phyloP scores from a whole-genome alignment of 805 yeast species.

The Wickerhamiella azyma region DNA sequence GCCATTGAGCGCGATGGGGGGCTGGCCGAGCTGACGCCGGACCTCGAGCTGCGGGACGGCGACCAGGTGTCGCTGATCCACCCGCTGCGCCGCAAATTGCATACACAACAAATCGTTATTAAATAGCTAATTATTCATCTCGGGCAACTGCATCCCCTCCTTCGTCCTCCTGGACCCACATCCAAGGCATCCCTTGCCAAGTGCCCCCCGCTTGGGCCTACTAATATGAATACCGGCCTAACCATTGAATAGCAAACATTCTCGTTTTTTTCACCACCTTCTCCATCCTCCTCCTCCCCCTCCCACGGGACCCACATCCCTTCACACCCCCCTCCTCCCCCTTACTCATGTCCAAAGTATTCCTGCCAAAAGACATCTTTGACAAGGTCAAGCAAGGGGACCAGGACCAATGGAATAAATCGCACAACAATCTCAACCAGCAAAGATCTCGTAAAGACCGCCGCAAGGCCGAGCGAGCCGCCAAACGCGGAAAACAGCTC shows the following conservation, averaged over 20 bases:
- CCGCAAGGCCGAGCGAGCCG: slow-evolving; percentile 4
- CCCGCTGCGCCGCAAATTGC: slow-evolving; percentile 15
- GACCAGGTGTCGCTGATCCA: not conserved
- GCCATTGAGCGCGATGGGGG: slow-evolving; percentile 33
- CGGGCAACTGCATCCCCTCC: too few relatives aligned
- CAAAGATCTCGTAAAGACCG: slow-evolving; percentile 14
- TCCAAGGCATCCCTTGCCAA: too few relatives aligned
- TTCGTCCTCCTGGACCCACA: too few relatives aligned
- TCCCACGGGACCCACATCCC: too few relatives aligned
- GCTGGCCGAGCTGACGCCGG: not conserved
- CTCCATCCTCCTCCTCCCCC: too few relatives aligned
- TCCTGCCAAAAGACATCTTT: slow-evolving; percentile 14
- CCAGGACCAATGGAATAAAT: slow-evolving; percentile 15
- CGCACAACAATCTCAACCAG: slow-evolving; percentile 12
- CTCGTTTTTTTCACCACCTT: too few relatives aligned
- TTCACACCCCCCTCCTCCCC: too few relatives aligned
- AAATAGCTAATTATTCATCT: slow-evolving; percentile 8
- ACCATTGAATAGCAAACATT: too few relatives aligned
- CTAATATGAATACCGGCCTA: too few relatives aligned
- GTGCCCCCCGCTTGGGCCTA: too few relatives aligned
- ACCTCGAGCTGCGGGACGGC: not conserved
- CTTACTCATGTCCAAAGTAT: slow-evolving; percentile 10
- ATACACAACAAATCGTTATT: slow-evolving; percentile 16
- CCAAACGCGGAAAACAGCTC: not conserved
- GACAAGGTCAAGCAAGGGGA: slow-evolving; percentile 12